Conservation (phyloP, 2,329 filamentous ascomycete genomes). For the Aspergillus texensis region DNA sequence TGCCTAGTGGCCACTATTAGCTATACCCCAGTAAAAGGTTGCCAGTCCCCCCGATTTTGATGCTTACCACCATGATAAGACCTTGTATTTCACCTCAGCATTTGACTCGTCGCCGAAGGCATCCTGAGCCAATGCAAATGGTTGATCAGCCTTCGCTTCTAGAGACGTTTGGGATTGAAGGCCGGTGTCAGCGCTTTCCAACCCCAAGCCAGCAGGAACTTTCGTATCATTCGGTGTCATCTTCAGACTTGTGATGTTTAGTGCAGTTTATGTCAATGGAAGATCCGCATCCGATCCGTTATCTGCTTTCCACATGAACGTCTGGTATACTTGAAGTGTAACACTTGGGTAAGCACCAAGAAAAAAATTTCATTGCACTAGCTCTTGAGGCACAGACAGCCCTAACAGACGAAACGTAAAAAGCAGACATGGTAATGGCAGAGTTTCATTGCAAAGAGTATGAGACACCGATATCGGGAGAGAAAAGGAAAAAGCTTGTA, state of each 20-base stretch:
- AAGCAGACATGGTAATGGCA: not conserved
- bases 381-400: not conserved
- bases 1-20: conserved; percentile 38
- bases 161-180: not conserved
- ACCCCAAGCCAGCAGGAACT: not conserved
- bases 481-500: not conserved
- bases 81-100: conserved; percentile 51
- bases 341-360: not conserved
- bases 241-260: not conserved
- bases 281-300: not conserved
- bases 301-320: not conserved
- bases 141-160: not conserved
- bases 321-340: not conserved
- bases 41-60: too few species aligned
- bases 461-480: not conserved
- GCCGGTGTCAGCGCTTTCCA: not conserved
- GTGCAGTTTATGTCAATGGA: not conserved
- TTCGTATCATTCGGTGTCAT: not conserved
- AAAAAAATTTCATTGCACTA: not conserved
- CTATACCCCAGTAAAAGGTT: conserved; percentile 26
- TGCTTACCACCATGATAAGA: conserved; percentile 44
- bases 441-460: not conserved
- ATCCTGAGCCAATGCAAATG: conserved; percentile 18
- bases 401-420: not conserved
- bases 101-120: conserved; percentile 35